Base-by-base conservation (phyloP, 352 stramenopile species). In the Sclerospora graminicola region DNA sequence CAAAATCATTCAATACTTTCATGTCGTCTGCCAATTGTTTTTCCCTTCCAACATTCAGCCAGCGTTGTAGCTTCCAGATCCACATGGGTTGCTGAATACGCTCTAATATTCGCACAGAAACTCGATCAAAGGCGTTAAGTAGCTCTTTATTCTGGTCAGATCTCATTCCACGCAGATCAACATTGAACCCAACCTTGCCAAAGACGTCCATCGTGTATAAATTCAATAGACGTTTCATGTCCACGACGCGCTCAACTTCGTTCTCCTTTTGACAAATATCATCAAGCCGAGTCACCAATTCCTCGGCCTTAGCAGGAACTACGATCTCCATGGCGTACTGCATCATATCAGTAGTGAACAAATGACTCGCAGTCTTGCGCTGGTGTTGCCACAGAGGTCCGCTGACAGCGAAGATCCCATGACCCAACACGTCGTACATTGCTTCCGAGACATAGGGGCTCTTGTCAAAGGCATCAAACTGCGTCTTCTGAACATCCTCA, bases 331-430 rank as follows among this genome's bases (percentile, higher is more conserved):
- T 84, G 3, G 54, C 62, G 15, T 80, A 66, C 26, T 62, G 58
- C 50, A 88, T 63, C 63, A 70, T 80, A 20, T 67, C 52, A 18
- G 64, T 53, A 0, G 72, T 86, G 32, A 96, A 95, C 34, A 97
- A 85, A 41, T 96, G 87, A 45, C 84, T 95, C 45, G 83, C 84
- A 13, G 60, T 87, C 54, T 93, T 94, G 48, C 82, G 78, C 48
- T 95, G 84, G 34, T 73, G 49, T 16, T 67, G 52, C 84, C 84
- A 95, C 19, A 60, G 24, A 7, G 54, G 60, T 16, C 81, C 77
- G 45, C 90, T 81, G 8, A 73, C 40, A 20, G 54, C 66, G 37
- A 94, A 84, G 48, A 94, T 91, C 14, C 82, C 82, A 13, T 76
- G 54, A 19, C 84, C 81, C 32, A 95, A 67, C n/a, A 92, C 65